phyloP scores from a whole-genome alignment of 352 stramenopile genomes.

The Globisporangium nagaii region DNA sequence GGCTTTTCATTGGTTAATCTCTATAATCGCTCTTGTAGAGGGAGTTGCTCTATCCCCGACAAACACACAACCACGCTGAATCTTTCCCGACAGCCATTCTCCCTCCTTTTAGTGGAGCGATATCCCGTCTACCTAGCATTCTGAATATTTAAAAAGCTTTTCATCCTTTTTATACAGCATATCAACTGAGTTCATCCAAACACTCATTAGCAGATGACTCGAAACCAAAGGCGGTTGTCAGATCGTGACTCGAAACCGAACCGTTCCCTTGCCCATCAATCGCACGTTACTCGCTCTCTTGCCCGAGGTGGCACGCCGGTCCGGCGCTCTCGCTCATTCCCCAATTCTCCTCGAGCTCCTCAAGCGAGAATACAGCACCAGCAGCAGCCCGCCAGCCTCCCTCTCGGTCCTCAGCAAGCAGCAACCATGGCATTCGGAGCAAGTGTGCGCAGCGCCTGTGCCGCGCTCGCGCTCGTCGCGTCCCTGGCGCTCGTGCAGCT shows the following conservation, averaged over 20 bases:
- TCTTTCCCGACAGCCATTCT: slow-evolving; percentile 1
- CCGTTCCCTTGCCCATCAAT: too few species aligned
- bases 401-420: neutral
- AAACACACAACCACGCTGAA: neutral
- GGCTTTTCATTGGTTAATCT: slow-evolving; percentile 1
- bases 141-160: too few species aligned
- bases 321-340: neutral
- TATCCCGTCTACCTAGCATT: too few species aligned
- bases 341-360: slow-evolving; percentile 5
- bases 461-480: neutral
- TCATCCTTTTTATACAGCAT: neutral
- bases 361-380: slow-evolving; percentile 2
- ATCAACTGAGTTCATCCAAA: neutral
- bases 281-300: too few species aligned
- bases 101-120: too few species aligned
- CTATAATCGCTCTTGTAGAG: slow-evolving; percentile 3
- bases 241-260: neutral
- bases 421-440: slow-evolving; percentile 8
- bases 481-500: neutral
- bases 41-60: neutral
- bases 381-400: too few species aligned
- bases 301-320: neutral
- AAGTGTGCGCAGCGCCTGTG: neutral
- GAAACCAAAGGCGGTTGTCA: neutral
- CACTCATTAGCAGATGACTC: neutral